Base-by-base conservation (phyloP, 2,329 filamentous ascomycete species). In the Hypomyces perniciosus region DNA sequence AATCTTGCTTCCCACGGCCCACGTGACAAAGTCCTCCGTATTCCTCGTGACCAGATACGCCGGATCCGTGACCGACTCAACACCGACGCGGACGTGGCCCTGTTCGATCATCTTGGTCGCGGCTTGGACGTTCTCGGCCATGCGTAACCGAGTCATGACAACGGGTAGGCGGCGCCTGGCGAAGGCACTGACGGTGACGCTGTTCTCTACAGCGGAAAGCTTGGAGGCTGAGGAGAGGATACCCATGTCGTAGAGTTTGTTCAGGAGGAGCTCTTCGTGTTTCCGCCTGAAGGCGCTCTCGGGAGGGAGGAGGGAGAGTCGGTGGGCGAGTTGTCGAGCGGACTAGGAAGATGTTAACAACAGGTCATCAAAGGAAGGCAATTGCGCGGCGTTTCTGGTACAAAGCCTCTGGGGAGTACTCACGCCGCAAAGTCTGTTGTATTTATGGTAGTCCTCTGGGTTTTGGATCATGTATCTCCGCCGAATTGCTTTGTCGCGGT, bases 1-100 rank as follows among this genome's bases (percentile, higher is more conserved):
- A 68, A 97, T 91, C 86, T 96, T 96, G 70, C 89, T 95, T 54
- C 89, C 90, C 62, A 95, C 88, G 8, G 92, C 86, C 92, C 92
- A 97, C 0, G 92, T 96, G 13, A 97, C 87, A 67, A 95, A 96
- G 71, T 97, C 92, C 72, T 97, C 92, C 79, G 95, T 89, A 54
- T 83, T 88, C 57, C 91, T 78, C 35, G 89, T 93, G 6, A 97
- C 90, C 48, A 96, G 70, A 62, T 90, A 96, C 1, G 90, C 91
- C 29, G 90, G 84, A 66, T 97, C 92, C 2, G 88, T 95, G 28
- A 96, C 80, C 1, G 91, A 87, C 64, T 96, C 90, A 0, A 90
- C 91, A 9, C 92, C 92, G 1, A 96, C 90, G 44, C 92, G 78
- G 4, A 97, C 90, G 66, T 96, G 91, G 6, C 92, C 92, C 65